A percentile compares a stretch with the other conserved stretches of the same genome.
Conservation (phyloP, 192 early-diverging fungal species). For the Linderina pennispora region DNA sequence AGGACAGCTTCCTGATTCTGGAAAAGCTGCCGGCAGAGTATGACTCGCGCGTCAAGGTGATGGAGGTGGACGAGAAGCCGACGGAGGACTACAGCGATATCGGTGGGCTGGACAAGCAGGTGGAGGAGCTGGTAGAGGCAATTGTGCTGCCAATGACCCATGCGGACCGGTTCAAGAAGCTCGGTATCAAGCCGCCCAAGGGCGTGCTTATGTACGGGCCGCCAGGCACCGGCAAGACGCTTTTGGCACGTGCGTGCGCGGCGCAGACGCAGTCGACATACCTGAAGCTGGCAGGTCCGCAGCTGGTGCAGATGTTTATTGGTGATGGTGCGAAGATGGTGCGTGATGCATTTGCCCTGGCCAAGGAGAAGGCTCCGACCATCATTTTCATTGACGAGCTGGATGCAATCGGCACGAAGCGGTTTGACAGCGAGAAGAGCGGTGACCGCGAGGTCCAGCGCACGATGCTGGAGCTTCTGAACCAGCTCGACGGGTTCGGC, state of each 20-base stretch:
- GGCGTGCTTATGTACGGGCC: slow-evolving; percentile 81
- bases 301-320: slow-evolving; percentile 98
- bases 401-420: slow-evolving; percentile 98
- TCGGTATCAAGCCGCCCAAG: slow-evolving; percentile 85
- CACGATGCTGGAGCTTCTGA: slow-evolving; percentile 98
- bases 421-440: slow-evolving; percentile 94
- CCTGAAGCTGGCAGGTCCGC: slow-evolving; percentile 93
- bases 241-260: slow-evolving; percentile 96
- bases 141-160: slow-evolving; percentile 86
- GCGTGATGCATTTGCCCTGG: slow-evolving; percentile 92
- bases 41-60: slow-evolving; percentile 96
- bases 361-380: slow-evolving; percentile 97
- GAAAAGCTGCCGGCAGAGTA: slow-evolving; percentile 97
- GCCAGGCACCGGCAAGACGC: slow-evolving; percentile 83
- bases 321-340: slow-evolving; percentile 98
- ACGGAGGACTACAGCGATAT: slow-evolving; percentile 96
- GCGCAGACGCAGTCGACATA: slow-evolving; percentile 95
- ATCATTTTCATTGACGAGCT: slow-evolving; percentile 99
- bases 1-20: slow-evolving; percentile 93
- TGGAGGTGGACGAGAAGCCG: slow-evolving; percentile 99
- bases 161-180: slow-evolving; percentile 76
- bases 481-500: slow-evolving; percentile 96
- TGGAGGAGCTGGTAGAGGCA: slow-evolving; percentile 82
- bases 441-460: slow-evolving; percentile 98
- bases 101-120: slow-evolving; percentile 85